A percentile compares a stretch with the other conserved stretches of the same genome.
Conservation (phyloP, 2,329 filamentous ascomycete genomes). For the Epichloe gansuensis region DNA sequence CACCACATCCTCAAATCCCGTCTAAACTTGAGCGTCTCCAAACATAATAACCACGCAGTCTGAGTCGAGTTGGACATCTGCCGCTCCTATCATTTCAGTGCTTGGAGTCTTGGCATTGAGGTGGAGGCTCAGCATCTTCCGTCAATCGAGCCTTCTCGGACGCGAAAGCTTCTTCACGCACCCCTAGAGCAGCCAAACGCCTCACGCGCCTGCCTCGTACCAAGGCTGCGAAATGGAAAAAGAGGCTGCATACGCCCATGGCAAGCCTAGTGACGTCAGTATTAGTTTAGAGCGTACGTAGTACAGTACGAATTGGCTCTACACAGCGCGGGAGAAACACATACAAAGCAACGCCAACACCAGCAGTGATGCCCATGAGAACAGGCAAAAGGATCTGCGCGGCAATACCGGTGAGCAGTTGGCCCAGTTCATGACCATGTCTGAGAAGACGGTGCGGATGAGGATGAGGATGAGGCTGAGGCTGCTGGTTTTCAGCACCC, state of each 20-base stretch:
- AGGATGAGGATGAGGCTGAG: constrained; percentile 1
- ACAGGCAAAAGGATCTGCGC: constrained; percentile 56
- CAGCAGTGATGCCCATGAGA: constrained; percentile 55
- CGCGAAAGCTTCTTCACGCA: constrained; percentile 8
- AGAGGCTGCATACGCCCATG: constrained; percentile 49
- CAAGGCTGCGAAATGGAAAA: constrained; percentile 46
- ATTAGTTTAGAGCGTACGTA: constrained; percentile 16
- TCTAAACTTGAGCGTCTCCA: not conserved
- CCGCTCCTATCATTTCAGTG: constrained; percentile 7
- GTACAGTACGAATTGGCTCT: too few species aligned
- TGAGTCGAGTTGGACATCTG: too few species aligned
- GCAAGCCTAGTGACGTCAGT: constrained; percentile 33
- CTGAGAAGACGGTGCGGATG: constrained; percentile 15
- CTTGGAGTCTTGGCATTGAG: constrained; percentile 15
- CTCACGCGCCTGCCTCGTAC: constrained; percentile 18
- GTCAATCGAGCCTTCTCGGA: constrained; percentile 42
- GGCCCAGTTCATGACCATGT: constrained; percentile 24
- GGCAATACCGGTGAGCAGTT: constrained; percentile 42
- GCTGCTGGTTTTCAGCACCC: constrained; percentile 2
- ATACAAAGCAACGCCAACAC: constrained; percentile 53
- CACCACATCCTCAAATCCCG: not conserved
- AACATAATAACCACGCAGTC: not conserved
- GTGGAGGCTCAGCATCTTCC: constrained; percentile 19
- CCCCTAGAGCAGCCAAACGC: too few species aligned
- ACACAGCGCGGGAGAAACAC: constrained; percentile 13